These are phyloP conservation scores for Leishmania aethiopica DNA, from an alignment of 208 protist genomes.

Conservation along the genomic window DNA sequence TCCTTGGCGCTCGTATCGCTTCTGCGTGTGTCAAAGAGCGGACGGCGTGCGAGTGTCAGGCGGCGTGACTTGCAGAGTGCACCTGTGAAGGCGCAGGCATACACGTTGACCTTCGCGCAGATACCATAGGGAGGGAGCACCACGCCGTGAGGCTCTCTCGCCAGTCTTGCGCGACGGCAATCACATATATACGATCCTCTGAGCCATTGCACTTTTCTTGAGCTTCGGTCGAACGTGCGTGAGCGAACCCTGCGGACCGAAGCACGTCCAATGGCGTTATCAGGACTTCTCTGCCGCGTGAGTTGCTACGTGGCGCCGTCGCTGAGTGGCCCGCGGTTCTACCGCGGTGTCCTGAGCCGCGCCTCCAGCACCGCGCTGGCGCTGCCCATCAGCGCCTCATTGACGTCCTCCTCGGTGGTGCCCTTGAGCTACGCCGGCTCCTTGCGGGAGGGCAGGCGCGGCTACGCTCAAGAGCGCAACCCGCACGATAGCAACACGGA, in stretches of 20 bases:
- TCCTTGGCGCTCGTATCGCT: neutral
- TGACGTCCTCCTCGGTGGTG: neutral
- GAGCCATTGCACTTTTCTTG: neutral
- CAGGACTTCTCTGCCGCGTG: constrained; percentile 7
- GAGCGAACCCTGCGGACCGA: neutral
- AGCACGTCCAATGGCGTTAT: neutral
- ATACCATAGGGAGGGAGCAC: neutral
- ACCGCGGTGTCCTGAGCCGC: neutral
- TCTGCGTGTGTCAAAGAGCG: neutral
- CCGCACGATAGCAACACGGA: constrained; percentile 30
- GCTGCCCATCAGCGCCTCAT: neutral
- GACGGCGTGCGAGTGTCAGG: neutral
- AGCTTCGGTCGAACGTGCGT: neutral
- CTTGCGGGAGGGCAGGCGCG: neutral
- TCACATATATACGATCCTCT: neutral
- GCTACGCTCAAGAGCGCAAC: constrained; percentile 19
- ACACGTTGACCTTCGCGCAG: neutral
- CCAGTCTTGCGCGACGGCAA: neutral
- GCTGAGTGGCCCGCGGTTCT: constrained; percentile 1
- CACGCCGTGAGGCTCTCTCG: neutral
- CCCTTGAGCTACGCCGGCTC: neutral
- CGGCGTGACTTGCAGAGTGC: neutral
- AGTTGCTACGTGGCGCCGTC: constrained; percentile 2
- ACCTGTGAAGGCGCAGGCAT: neutral
- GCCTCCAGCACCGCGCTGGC: neutral